Evolutionary conservation across 768 basidiomycete genomes (phyloP).

Genomic region (Clitopilus hobsonii): DNA sequence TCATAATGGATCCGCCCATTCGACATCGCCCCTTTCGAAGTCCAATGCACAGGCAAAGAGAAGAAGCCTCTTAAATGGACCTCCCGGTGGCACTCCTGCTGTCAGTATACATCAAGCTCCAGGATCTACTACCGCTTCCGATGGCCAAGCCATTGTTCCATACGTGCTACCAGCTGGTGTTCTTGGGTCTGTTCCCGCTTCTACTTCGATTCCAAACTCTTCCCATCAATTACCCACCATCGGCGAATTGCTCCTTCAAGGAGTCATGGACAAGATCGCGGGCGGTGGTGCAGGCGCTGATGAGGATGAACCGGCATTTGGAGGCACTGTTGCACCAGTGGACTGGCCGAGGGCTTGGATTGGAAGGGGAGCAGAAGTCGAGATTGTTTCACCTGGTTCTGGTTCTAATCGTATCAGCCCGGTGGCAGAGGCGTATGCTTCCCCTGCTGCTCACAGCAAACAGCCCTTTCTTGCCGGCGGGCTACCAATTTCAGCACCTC

Average conservation of each 20-base stretch:
- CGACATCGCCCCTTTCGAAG: not conserved
- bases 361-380: constrained; percentile 6
- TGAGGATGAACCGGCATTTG: constrained; percentile 1
- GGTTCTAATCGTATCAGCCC: not conserved
- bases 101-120: not conserved
- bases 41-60: not conserved
- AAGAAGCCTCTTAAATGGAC: not conserved
- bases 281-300: constrained; percentile 4
- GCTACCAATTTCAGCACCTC: not conserved
- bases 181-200: not conserved
- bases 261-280: constrained; percentile 19
- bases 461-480: not conserved
- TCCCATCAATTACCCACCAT: constrained; percentile 8
- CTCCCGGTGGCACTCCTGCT: not conserved
- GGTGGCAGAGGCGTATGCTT: not conserved
- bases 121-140: not conserved
- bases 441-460: not conserved
- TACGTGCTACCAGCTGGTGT: not conserved
- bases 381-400: not conserved
- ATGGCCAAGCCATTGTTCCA: not conserved
- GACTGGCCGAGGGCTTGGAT: constrained; percentile 18
- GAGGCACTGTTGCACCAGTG: not conserved
- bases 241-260: constrained; percentile 25
- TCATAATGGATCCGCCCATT: constrained; percentile 3
- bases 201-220: not conserved